A percentile compares a stretch with the other conserved stretches of the same genome.
These are phyloP conservation scores for Penicillium salamii DNA, from an alignment of 495 filamentous ascomycete genomes.

Conservation along the genomic window DNA sequence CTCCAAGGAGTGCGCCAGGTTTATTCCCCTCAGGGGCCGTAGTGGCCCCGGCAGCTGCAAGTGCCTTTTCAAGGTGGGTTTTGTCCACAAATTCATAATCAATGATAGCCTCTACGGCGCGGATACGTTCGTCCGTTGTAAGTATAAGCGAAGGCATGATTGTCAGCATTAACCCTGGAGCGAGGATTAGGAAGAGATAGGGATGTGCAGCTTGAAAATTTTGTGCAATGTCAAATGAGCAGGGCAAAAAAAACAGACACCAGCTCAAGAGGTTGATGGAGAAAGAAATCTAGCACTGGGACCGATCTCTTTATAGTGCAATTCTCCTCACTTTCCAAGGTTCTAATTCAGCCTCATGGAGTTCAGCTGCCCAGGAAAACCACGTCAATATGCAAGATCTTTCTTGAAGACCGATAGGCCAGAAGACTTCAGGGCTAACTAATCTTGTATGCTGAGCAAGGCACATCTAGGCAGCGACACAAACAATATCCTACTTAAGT, in stretches of 20 bases:
- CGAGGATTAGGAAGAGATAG: no score
- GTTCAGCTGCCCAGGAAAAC: neutral
- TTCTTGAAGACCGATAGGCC: no score
- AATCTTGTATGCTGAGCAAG: no score
- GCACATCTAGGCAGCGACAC: no score
- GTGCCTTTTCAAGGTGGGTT: neutral
- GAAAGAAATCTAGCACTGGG: neutral
- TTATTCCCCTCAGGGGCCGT: constrained; percentile 4
- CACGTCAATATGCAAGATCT: neutral
- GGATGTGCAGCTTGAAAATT: no score
- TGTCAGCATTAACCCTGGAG: no score
- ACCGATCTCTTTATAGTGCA: neutral
- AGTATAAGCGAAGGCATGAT: no score
- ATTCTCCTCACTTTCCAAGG: neutral
- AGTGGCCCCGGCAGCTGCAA: neutral
- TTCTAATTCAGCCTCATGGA: constrained; percentile 1
- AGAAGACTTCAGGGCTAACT: no score
- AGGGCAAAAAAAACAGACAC: neutral
- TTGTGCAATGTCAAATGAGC: neutral
- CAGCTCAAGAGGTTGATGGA: no score
- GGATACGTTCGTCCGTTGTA: neutral
- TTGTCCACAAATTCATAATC: constrained; percentile 1
- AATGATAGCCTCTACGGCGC: neutral
- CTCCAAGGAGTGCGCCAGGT: constrained; percentile 3
- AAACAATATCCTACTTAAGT: no score